These are phyloP conservation scores for Fusarium papillatum DNA, from an alignment of 2,329 filamentous ascomycete genomes.

Conservation along the genomic window DNA sequence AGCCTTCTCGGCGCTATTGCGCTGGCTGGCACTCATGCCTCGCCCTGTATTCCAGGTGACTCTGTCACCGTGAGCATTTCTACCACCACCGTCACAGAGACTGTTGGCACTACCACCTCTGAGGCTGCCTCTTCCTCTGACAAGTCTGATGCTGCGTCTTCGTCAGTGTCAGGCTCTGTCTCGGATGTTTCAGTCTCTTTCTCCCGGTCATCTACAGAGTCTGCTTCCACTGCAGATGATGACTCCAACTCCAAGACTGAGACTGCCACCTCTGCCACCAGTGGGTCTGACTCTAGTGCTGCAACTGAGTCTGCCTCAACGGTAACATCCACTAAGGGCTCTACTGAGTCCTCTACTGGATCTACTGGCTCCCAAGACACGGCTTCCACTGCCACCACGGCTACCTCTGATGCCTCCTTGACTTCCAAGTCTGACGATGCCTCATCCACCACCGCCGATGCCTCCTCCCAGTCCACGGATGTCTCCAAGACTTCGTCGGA, in stretches of 20 bases:
- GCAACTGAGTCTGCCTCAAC: neutral
- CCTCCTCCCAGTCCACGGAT: neutral
- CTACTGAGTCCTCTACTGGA: neutral
- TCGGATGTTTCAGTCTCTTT: neutral
- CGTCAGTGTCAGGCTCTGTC: neutral
- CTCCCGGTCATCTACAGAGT: neutral
- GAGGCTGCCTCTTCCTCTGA: neutral
- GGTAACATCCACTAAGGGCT: neutral
- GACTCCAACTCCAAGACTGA: neutral
- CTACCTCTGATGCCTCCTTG: neutral
- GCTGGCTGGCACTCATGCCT: neutral
- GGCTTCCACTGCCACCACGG: neutral
- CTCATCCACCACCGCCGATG: neutral
- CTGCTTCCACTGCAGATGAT: neutral
- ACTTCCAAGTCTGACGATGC: neutral
- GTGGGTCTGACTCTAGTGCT: neutral
- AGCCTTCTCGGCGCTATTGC: neutral
- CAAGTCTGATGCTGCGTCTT: neutral
- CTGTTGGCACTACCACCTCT: neutral
- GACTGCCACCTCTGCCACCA: neutral
- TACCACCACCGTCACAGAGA: neutral
- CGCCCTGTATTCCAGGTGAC: neutral
- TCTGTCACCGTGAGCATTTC: neutral
- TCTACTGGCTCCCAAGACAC: neutral
- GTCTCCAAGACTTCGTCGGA: neutral